Conservation (phyloP, 345 rosid genomes). For the Tarenaya hassleriana region DNA sequence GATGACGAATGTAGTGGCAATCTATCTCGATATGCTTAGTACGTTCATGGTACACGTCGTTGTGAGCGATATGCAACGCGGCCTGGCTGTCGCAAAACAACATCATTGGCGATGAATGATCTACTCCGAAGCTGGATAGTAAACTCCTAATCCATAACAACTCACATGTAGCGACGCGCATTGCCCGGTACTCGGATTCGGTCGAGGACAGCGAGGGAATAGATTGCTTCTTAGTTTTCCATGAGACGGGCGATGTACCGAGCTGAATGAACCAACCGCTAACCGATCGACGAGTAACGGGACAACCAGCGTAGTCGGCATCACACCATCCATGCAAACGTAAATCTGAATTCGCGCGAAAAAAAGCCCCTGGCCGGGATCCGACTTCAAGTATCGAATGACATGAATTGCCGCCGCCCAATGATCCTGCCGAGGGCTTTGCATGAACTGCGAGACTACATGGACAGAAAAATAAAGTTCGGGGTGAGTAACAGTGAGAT, state of each 20-base stretch:
- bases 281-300: neutral
- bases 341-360: neutral
- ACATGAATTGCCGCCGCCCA: neutral
- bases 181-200: slow-evolving; percentile 5
- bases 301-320: slow-evolving; percentile 11
- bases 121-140: neutral
- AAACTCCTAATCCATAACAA: neutral
- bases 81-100: neutral
- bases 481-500: neutral
- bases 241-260: neutral
- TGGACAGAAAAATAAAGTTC: neutral
- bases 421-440: neutral
- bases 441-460: neutral
- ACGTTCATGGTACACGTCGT: slow-evolving; percentile 2
- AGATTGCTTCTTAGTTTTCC: slow-evolving; percentile 6
- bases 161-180: neutral
- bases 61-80: neutral
- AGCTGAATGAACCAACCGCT: neutral
- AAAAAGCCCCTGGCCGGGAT: slow-evolving; percentile 1
- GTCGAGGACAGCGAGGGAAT: neutral
- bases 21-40: slow-evolving; percentile 8
- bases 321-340: neutral
- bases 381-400: neutral
- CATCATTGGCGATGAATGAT: neutral
- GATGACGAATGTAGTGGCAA: neutral